Conservation (phyloP, 805 yeast species). For the Suhomyces sp. region DNA sequence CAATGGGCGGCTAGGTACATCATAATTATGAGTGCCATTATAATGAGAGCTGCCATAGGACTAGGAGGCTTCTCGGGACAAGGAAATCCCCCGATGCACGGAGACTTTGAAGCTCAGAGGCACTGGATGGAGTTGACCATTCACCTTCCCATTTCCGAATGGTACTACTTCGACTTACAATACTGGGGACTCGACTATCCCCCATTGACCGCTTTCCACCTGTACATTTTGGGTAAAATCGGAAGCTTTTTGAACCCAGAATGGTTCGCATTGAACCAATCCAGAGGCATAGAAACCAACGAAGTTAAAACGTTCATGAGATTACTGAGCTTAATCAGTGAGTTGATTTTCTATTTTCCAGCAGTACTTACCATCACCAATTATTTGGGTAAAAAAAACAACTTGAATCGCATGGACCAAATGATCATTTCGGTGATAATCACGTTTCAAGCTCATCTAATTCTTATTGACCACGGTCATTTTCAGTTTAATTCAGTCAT, state of each 20-base stretch:
- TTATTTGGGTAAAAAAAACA: conserved; percentile 61
- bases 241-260: conserved; percentile 60
- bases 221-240: conserved; percentile 71
- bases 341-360: conserved; percentile 71
- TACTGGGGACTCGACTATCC: conserved; percentile 99
- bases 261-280: conserved; percentile 74
- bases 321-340: conserved; percentile 71
- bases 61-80: conserved; percentile 84
- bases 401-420: conserved; percentile 67
- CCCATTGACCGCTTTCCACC: conserved; percentile 92
- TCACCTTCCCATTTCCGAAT: conserved; percentile 64
- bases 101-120: conserved; percentile 97
- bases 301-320: conserved; percentile 85
- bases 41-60: conserved; percentile 81
- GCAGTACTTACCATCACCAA: conserved; percentile 70
- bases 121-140: conserved; percentile 96
- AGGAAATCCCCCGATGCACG: conserved; percentile 72
- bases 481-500: conserved; percentile 93
- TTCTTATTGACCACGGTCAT: conserved; percentile 93
- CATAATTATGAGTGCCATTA: conserved; percentile 65
- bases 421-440: conserved; percentile 73
- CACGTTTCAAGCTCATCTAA: conserved; percentile 78
- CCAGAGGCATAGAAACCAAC: conserved; percentile 71
- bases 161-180: conserved; percentile 88
- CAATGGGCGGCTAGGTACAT: conserved; percentile 90